A percentile compares a stretch with the other conserved stretches of the same genome.
phyloP scores from a whole-genome alignment of 345 rosid genomes.

The Linum tenue region DNA sequence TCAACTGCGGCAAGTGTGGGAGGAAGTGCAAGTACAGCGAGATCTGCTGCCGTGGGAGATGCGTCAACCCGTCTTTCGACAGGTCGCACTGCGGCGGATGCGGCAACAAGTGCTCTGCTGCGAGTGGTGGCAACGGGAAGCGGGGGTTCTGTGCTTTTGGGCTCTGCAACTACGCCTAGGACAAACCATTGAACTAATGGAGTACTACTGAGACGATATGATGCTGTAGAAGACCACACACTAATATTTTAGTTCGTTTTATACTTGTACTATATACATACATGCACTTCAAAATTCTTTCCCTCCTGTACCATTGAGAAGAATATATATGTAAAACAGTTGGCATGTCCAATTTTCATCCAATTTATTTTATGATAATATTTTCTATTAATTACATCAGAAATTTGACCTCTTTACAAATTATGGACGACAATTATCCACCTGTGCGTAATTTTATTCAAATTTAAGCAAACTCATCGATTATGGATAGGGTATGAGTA shows the following conservation, averaged over 20 bases:
- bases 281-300: slow-evolving; percentile 22
- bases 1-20: slow-evolving; percentile 35
- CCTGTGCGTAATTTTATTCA: too few species aligned
- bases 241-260: neutral
- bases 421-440: too few species aligned
- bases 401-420: too few species aligned
- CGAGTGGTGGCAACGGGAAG: neutral
- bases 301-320: too few species aligned
- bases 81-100: slow-evolving; percentile 28
- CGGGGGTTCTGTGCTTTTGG: slow-evolving; percentile 31
- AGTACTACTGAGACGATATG: too few species aligned
- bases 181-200: neutral
- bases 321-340: too few species aligned
- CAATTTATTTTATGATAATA: too few species aligned
- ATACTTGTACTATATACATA: slow-evolving; percentile 18
- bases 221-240: too few species aligned
- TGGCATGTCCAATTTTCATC: too few species aligned
- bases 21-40: slow-evolving; percentile 33
- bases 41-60: slow-evolving; percentile 32
- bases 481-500: too few species aligned
- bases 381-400: too few species aligned
- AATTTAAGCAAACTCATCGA: too few species aligned
- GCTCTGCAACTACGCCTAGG: slow-evolving; percentile 29
- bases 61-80: slow-evolving; percentile 26
- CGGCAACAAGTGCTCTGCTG: slow-evolving; percentile 14